phyloP scores from a whole-genome alignment of 2,329 filamentous ascomycete species.

The Pseudogymnoascus sp. region DNA sequence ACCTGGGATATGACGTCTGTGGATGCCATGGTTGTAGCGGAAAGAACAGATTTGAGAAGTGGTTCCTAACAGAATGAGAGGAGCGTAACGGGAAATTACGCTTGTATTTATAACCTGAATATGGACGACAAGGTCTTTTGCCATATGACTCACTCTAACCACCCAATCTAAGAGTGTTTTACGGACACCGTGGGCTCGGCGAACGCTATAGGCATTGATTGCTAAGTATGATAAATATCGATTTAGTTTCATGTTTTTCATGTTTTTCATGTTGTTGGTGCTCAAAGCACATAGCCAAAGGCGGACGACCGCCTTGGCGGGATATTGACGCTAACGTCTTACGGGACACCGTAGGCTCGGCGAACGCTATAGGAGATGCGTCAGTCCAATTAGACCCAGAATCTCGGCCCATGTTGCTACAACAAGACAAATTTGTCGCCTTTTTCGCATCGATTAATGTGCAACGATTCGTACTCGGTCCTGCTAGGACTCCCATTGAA shows the following conservation, averaged over 20 bases:
- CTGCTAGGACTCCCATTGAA: no score
- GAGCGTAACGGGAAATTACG: background rate
- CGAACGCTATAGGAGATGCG: background rate
- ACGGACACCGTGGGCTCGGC: no score
- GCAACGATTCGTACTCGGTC: no score
- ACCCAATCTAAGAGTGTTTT: background rate
- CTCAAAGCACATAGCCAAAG: background rate
- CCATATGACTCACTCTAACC: background rate
- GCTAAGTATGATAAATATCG: background rate
- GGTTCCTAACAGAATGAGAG: background rate
- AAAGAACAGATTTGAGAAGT: background rate
- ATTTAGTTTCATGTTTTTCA: background rate
- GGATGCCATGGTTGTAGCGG: conserved; percentile 26
- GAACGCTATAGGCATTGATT: no score
- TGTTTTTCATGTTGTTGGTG: background rate
- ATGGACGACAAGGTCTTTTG: background rate
- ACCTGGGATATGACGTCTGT: conserved; percentile 41
- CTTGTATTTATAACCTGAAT: background rate
- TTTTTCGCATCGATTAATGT: no score
- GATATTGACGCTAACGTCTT: background rate
- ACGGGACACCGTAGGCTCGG: background rate
- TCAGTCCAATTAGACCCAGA: background rate
- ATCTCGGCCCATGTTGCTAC: background rate
- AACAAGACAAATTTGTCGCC: background rate
- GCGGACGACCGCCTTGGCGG: background rate